A percentile compares a stretch with the other conserved stretches of the same genome.
Conservation (phyloP, 805 yeast species). For the Hanseniaspora pseudoguilliermondii region DNA sequence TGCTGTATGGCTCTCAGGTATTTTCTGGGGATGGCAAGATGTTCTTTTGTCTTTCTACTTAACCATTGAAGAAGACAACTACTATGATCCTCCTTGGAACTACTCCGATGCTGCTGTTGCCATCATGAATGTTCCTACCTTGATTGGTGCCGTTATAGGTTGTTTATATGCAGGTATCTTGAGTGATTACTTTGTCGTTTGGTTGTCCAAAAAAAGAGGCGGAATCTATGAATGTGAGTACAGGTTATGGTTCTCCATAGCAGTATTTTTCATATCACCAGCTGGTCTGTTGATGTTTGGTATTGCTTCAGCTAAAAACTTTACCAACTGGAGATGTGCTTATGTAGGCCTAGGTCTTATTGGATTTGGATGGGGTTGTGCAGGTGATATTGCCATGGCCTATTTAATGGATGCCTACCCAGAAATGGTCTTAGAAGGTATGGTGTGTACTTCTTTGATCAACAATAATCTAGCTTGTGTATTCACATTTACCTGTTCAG, state of each 20-base stretch:
- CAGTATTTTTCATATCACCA: slow-evolving; percentile 48
- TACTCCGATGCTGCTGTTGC: slow-evolving; percentile 58
- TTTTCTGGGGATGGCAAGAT: slow-evolving; percentile 74
- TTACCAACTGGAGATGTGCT: slow-evolving; percentile 38
- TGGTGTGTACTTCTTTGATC: slow-evolving; percentile 55
- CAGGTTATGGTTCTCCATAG: slow-evolving; percentile 43
- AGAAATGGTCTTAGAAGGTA: slow-evolving; percentile 55
- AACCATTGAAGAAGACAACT: slow-evolving; percentile 58
- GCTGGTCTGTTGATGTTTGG: slow-evolving; percentile 54
- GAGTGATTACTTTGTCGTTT: slow-evolving; percentile 47
- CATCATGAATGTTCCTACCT: slow-evolving; percentile 59
- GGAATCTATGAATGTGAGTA: slow-evolving; percentile 57
- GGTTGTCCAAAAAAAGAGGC: slow-evolving; percentile 47
- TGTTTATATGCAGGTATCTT: slow-evolving; percentile 51
- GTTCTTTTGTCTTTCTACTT: slow-evolving; percentile 63
- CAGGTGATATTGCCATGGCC: slow-evolving; percentile 59
- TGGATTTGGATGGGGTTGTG: slow-evolving; percentile 58
- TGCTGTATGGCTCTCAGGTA: slow-evolving; percentile 50
- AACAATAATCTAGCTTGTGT: slow-evolving; percentile 54
- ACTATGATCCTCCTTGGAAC: slow-evolving; percentile 54
- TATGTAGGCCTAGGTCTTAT: slow-evolving; percentile 52
- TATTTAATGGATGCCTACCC: slow-evolving; percentile 59
- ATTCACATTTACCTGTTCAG: slow-evolving; percentile 53
- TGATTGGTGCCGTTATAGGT: slow-evolving; percentile 54
- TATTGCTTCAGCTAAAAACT: slow-evolving; percentile 45